phyloP scores from a whole-genome alignment of 371 early-diverging fungal species.

The Apophysomyces sp. region DNA sequence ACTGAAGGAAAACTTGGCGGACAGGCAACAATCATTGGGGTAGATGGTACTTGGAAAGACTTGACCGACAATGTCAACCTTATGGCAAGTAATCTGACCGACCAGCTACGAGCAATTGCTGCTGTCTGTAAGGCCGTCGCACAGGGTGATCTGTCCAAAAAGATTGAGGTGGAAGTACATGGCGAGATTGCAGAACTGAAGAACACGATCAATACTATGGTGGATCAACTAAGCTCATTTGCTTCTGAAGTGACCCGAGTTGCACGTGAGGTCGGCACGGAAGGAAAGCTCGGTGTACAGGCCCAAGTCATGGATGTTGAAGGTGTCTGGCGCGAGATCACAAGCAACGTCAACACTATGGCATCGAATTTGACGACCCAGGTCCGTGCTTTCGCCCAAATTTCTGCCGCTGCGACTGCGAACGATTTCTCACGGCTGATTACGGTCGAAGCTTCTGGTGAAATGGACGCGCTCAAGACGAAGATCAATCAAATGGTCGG shows the following conservation, averaged over 20 bases:
- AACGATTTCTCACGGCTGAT: conserved; percentile 68
- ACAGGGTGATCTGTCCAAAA: conserved; percentile 42
- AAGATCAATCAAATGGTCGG: conserved; percentile 77
- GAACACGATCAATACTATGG: conserved; percentile 55
- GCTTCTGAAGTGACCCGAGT: conserved; percentile 50
- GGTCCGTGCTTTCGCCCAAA: conserved; percentile 65
- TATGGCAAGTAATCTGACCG: conserved; percentile 55
- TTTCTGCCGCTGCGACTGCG: conserved; percentile 62
- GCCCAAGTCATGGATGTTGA: conserved; percentile 48
- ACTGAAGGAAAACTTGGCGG: conserved; percentile 61
- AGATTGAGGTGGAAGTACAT: conserved; percentile 36
- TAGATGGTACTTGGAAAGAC: conserved; percentile 73
- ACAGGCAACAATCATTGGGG: conserved; percentile 54
- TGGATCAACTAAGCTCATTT: conserved; percentile 47
- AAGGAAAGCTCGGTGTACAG: conserved; percentile 41
- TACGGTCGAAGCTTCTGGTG: conserved; percentile 71
- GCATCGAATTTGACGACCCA: conserved; percentile 54
- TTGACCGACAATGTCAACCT: conserved; percentile 59
- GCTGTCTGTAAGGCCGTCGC: conserved; percentile 49
- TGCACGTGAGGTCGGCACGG: conserved; percentile 54
- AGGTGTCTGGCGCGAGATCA: conserved; percentile 70
- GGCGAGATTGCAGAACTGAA: conserved; percentile 58
- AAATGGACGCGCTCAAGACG: conserved; percentile 77
- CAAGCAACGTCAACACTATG: conserved; percentile 56
- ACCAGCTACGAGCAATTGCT: conserved; percentile 49